Percentiles rank a stretch among this genome's conserved stretches.
These are phyloP conservation scores for Chalaropsis thielavioides DNA, from an alignment of 2,329 filamentous ascomycete genomes.

Conservation along the genomic window DNA sequence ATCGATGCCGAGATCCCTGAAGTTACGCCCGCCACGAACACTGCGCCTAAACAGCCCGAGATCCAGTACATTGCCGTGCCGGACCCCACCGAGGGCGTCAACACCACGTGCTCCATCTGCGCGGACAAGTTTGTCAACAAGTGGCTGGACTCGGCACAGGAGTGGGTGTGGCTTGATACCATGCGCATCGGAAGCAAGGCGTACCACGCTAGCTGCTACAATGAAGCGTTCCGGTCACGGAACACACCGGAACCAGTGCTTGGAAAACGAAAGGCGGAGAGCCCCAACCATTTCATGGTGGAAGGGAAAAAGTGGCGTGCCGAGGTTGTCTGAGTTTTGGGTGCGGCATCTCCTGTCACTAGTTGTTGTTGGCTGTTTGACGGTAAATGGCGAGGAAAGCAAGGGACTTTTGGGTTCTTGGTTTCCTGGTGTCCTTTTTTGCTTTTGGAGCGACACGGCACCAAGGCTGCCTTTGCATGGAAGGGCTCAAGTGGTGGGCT, in stretches of 20 bases:
- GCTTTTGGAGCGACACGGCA: neutral
- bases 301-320: conserved; percentile 18
- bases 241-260: conserved; percentile 42
- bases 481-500: neutral
- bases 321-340: conserved; percentile 12
- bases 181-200: conserved; percentile 62
- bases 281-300: conserved; percentile 10
- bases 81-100: conserved; percentile 57
- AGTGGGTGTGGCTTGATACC: conserved; percentile 94
- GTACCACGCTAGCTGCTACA: conserved; percentile 81
- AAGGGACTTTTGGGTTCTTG: neutral
- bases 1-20: conserved; percentile 48
- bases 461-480: neutral
- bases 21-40: conserved; percentile 26
- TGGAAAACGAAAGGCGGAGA: conserved; percentile 57
- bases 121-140: conserved; percentile 88
- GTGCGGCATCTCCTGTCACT: neutral
- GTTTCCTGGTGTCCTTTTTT: neutral
- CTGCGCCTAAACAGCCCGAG: conserved; percentile 35
- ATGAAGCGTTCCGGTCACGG: conserved; percentile 59
- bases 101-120: conserved; percentile 79
- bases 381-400: neutral
- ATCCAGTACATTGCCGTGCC: conserved; percentile 71
- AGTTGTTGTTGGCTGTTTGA: neutral
- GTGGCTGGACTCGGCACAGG: conserved; percentile 84